These are phyloP conservation scores for Sisymbrium irio DNA, from an alignment of 345 rosid species.

Conservation along the genomic window DNA sequence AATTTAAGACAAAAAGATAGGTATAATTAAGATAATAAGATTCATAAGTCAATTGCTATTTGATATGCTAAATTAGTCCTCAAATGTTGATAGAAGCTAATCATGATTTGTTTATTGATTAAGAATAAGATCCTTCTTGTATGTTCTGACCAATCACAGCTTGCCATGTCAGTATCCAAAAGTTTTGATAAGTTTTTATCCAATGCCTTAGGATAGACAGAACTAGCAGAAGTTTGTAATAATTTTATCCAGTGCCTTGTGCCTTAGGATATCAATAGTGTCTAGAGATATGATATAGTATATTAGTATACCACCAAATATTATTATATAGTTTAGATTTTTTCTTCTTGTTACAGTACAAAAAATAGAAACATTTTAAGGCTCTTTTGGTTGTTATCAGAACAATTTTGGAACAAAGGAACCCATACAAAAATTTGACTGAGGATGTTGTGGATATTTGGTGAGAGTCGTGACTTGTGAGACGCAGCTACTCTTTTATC, in stretches of 20 bases:
- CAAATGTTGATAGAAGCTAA: neutral
- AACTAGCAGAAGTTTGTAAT: neutral
- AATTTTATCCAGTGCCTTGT: constrained; percentile 7
- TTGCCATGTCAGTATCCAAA: constrained; percentile 13
- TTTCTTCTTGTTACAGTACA: neutral
- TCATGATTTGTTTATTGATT: constrained; percentile 5
- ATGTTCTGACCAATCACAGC: neutral
- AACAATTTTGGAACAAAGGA: neutral
- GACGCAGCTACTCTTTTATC: neutral
- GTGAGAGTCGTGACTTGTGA: neutral
- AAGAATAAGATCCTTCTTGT: neutral
- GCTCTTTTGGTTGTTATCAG: neutral
- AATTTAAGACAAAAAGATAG: neutral
- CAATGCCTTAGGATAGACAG: constrained; percentile 1
- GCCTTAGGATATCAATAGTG: constrained; percentile 4
- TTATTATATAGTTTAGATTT: neutral
- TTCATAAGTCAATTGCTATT: neutral
- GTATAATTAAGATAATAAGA: neutral
- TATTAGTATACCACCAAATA: neutral
- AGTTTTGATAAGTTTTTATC: neutral
- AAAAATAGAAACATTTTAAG: neutral
- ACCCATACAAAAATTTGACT: neutral
- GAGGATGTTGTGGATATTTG: neutral
- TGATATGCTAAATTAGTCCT: neutral
- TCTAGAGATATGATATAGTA: constrained; percentile 5